Evolutionary conservation across 2,329 filamentous ascomycete genomes (phyloP), one percentile per base, ranked within the genome.

Genomic region (Diplodia mutila): DNA sequence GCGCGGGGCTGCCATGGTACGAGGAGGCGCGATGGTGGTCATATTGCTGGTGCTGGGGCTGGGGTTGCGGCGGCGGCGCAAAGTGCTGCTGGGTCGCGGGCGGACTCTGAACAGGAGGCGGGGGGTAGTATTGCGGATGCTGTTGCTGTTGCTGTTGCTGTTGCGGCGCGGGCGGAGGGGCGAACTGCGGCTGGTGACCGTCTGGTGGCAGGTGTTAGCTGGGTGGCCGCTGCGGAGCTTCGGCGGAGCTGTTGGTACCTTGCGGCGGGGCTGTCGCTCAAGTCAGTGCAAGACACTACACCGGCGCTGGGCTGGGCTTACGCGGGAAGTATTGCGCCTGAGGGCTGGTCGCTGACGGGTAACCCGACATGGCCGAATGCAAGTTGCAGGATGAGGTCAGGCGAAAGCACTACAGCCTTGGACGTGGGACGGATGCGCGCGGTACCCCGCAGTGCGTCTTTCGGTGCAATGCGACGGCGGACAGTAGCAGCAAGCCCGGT

Each of bases 11-110:
- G 74, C 53, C 74, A 34, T 57, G 23, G 69, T 68, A 67, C 34
- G 67, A 51, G 78, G 76, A 21, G 80, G 80, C 8, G 75, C 77
- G 64, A 75, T 75, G 71, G 78, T 78, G 39, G 42, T 63, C 59
- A 63, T 63, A 51, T 11, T 63, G 57, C 57, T 48, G 46, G 27
- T 34, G 59, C 25, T 61, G 55, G 21, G 55, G 71, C 34, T 79
- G 80, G 64, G 78, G 75, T 46, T 53, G 71, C 52, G 53, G 74
- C 23, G 80, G 80, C 66, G 79, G 78, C 25, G 78, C 71, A 67
- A 77, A 81, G 70, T 77, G 77, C 64, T 79, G 76, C 69, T 78
- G 76, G 68, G 77, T 74, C 25, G 70, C 70, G 27, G 67, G 69
- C 14, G 64, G 53, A 46, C 67, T 67, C 53, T 54, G 49, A 6